These are phyloP conservation scores for Epichloe festucae DNA, from an alignment of 2,329 filamentous ascomycete genomes.

Conservation along the genomic window DNA sequence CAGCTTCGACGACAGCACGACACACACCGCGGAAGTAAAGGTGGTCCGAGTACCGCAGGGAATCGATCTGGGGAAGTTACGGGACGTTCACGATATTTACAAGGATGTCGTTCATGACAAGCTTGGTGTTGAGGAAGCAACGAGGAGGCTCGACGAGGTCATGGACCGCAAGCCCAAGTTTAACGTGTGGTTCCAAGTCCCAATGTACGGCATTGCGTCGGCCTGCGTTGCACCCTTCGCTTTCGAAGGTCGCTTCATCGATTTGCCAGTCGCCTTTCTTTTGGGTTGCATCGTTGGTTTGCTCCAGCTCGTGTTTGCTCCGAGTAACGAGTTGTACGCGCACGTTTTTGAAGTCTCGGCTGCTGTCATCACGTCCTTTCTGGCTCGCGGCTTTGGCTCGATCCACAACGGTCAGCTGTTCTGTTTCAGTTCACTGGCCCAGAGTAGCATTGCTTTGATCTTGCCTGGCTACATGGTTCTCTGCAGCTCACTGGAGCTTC, in stretches of 20 bases:
- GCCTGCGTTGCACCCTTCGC: constrained; percentile 68
- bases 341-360: constrained; percentile 41
- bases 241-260: constrained; percentile 63
- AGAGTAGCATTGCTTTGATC: constrained; percentile 64
- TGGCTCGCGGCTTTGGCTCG: constrained; percentile 56
- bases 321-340: constrained; percentile 57
- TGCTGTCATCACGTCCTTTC: constrained; percentile 52
- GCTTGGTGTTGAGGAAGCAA: constrained; percentile 60
- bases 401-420: constrained; percentile 46
- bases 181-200: constrained; percentile 40
- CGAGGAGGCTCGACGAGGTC: constrained; percentile 43
- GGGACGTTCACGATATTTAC: constrained; percentile 65
- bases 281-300: constrained; percentile 63
- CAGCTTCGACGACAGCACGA: constrained; percentile 65
- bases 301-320: constrained; percentile 62
- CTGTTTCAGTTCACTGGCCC: constrained; percentile 59
- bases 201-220: constrained; percentile 64
- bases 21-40: constrained; percentile 70
- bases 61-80: constrained; percentile 59
- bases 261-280: constrained; percentile 64
- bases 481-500: constrained; percentile 47
- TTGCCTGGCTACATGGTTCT: constrained; percentile 45
- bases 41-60: constrained; percentile 56
- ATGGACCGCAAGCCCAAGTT: constrained; percentile 34
- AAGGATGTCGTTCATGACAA: constrained; percentile 71